Base-by-base conservation (phyloP, 441 rosid species). In the Gossypium trilobum region DNA sequence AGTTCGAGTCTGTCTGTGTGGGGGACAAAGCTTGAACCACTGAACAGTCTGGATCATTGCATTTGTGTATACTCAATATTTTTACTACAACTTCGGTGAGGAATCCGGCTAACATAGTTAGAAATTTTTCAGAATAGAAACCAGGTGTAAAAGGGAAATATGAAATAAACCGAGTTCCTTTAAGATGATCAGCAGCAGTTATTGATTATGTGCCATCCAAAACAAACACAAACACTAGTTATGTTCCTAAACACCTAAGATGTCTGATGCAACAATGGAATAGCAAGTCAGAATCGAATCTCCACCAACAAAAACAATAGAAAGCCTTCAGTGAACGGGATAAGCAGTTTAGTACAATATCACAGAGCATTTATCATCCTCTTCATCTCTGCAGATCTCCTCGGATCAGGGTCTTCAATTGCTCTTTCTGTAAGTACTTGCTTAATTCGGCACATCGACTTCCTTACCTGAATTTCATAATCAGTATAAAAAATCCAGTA, bases 381-480 rank as follows among this genome's bases (percentile, higher is more conserved):
- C 87, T 86, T 92, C 97, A 92, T 95, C 84, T 87, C 96, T 0
- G 96, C 88, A 46, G 89, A 87, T 78, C 98, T 85, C 85, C 99
- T 87, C 1, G 85, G 84, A 85, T 91, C 93, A 0, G 87, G 82
- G 56, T 93, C 98, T 55, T 87, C 99, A 59, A 92, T 87, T 5
- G 95, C 97, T 82, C 97, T 84, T 86, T 93, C 97, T 0, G 95
- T 87, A 67, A 93, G 87, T 50, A 91, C 95, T 11, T 90, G 97
- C 82, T 93, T 93, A 77, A 91, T 87, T 13, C 93, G 89, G 78
- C 96, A 91, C 98, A 88, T 89, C 9, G 96, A 87, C 82, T 87
- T 93, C 84, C 93, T 86, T 75, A 89, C 97, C 97, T 91, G 85
- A 59, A 76, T 70, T 74, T 64, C 46, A 59, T 20, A 11, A 23